Conservation (phyloP, 495 filamentous ascomycete species). For the Terfezia boudieri region DNA sequence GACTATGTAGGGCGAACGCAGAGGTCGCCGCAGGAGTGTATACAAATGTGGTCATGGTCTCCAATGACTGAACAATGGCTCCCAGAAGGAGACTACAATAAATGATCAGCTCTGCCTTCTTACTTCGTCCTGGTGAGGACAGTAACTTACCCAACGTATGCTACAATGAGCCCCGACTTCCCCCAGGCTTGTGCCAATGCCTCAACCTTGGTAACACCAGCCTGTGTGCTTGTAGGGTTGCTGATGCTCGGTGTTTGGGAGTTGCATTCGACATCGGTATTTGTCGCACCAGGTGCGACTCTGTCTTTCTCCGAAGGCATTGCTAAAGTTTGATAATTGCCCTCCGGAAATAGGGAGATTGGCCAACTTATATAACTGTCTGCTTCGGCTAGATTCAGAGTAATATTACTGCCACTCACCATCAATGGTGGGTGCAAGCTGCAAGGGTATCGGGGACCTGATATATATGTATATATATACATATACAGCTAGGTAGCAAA, state of each 20-base stretch:
- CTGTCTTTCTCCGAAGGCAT: background rate
- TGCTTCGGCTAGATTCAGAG: background rate
- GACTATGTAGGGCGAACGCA: conserved; percentile 34
- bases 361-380: background rate
- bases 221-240: conserved; percentile 1
- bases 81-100: background rate
- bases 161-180: conserved; percentile 7
- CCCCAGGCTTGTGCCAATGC: conserved; percentile 13
- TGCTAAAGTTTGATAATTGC: background rate
- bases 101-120: background rate
- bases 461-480: too few relatives aligned
- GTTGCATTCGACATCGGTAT: background rate
- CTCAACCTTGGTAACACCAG: conserved; percentile 11
- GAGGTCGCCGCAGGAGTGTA: conserved; percentile 30
- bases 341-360: background rate
- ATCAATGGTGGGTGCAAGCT: background rate
- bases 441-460: background rate
- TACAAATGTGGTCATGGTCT: conserved; percentile 7
- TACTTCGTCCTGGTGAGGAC: background rate
- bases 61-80: background rate
- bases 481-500: too few relatives aligned
- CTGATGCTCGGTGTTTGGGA: background rate
- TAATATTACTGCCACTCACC: background rate
- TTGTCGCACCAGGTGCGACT: background rate
- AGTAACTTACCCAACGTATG: conserved; percentile 15